Evolutionary conservation across 345 rosid genomes (phyloP), one percentile per base, ranked within the genome.

Genomic region (Citrus cavaleriei): DNA sequence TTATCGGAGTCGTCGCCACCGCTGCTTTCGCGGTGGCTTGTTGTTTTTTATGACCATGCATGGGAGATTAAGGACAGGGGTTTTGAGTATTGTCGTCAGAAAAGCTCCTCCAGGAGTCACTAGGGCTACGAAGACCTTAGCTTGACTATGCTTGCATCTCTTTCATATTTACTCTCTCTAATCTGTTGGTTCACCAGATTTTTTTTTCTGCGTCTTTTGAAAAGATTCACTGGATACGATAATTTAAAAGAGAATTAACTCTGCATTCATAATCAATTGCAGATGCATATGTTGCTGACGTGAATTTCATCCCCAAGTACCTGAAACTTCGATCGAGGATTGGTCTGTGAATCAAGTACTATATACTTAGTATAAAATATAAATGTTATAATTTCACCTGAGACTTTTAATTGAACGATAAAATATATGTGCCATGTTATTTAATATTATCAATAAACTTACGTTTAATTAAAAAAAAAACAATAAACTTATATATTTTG

Each of bases 291-390:
- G 97, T 75, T 12, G 97, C 92, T 19, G 97, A 91, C 57, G 98
- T 88, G 78, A 83, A 90, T 51, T 87, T 83, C 88, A 93, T 93
- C 51, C 93, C 95, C 79, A 89, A 76, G 81, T 87, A 88, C 19
- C 83, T 30, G 77, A 88, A 93, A n/a, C 92, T 90, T 82, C 91
- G 97, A 73, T 91, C 95, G 37, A 95, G 75, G 60, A 95, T 82
- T 54, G 97, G 94, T 89, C 98, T 93, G 88, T 78, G 0, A 25
- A 77, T 68, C 10, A 35, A n/a, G 22, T 19, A 32, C 19, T 69
- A 34, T 22, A 6, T 9, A 34, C 78, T 27, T 37, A 14, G 51
- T 16, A 24, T 30, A 58, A 10, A 62, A 62, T 2, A 60, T 70
- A 14, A 70, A 18, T 25, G 25, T 0, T 10, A 25, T n/a, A 24